Conservation (phyloP, 1,139 yeast species). For the Suhomyces atakaporum region DNA sequence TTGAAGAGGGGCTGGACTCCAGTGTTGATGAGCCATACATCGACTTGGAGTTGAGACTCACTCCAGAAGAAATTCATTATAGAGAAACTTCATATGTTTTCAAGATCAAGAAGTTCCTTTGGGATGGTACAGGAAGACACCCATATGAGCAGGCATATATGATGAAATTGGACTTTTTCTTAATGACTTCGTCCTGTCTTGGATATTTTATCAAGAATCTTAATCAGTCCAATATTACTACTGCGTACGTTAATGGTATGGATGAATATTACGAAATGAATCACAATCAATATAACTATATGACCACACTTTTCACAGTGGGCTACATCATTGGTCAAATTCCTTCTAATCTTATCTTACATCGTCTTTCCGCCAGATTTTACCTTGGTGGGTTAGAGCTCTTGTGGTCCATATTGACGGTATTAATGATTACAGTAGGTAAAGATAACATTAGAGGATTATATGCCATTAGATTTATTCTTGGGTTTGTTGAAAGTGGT, state of each 20-base stretch:
- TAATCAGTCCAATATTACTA: constrained; percentile 48
- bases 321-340: constrained; percentile 63
- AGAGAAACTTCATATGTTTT: constrained; percentile 28
- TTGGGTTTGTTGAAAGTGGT: constrained; percentile 61
- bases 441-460: constrained; percentile 39
- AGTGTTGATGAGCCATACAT: constrained; percentile 23
- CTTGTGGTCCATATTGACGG: constrained; percentile 58
- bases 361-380: constrained; percentile 54
- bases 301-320: constrained; percentile 55
- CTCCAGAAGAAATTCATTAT: constrained; percentile 31
- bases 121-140: constrained; percentile 55
- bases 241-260: constrained; percentile 68
- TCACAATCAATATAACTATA: constrained; percentile 55
- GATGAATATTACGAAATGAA: constrained; percentile 52
- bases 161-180: constrained; percentile 24
- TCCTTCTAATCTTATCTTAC: constrained; percentile 57
- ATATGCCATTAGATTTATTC: constrained; percentile 57
- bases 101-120: constrained; percentile 35
- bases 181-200: constrained; percentile 23
- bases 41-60: constrained; percentile 30
- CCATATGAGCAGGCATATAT: constrained; percentile 25
- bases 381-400: constrained; percentile 57
- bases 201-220: constrained; percentile 34
- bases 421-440: constrained; percentile 49
- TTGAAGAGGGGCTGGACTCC: constrained; percentile 5